Evolutionary conservation across 73 alveolate genomes (phyloP), one percentile per base, ranked within the genome.

Genomic region (Paramecium sexaurelia): DNA sequence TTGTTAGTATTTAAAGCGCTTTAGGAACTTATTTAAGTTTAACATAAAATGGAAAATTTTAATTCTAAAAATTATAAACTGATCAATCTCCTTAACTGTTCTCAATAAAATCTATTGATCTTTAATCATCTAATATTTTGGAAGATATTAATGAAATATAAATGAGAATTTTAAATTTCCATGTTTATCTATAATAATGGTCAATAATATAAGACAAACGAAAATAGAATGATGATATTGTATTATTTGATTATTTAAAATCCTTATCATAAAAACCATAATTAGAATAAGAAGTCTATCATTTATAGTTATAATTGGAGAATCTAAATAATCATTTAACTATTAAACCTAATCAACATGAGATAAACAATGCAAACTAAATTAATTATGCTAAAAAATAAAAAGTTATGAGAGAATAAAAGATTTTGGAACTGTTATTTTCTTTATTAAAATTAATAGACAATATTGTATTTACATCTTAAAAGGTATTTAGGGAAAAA

Each of bases 61-160:
- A 57, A 57, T 57, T 57, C 19, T 57, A 22, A 8, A 6, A 7
- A 24, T 29, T 57, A 0, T 57, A 7, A 9, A 27, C 33, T 22
- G 78, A 57, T 57, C 17, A 57, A 19, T 22, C 78, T 57, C 78
- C 78, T 57, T 8, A 57, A 19, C 5, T 57, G 19, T 57, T 57
- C 19, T 57, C 78, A 20, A 22, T 57, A 5, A 57, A 57, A 19
- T 24, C 41, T 24, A 19, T 57, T 8, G 78, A 57, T 24, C n/a
- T 22, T 57, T 24, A 57, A 57, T 22, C 39, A 0, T 57, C 32
- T 13, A 24, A 29, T 8, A 27, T 69, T 11, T 29, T 69, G 27
- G 85, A 69, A 6, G 85, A 69, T 6, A 11, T 69, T 24, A 69
- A 69, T 29, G 85, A 69, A 69, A 69, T 69, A 24, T 32, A 69